Evolutionary conservation across 345 rosid species (phyloP), one percentile per base, ranked within the genome.

Genomic region (Gossypium rotundifolium): DNA sequence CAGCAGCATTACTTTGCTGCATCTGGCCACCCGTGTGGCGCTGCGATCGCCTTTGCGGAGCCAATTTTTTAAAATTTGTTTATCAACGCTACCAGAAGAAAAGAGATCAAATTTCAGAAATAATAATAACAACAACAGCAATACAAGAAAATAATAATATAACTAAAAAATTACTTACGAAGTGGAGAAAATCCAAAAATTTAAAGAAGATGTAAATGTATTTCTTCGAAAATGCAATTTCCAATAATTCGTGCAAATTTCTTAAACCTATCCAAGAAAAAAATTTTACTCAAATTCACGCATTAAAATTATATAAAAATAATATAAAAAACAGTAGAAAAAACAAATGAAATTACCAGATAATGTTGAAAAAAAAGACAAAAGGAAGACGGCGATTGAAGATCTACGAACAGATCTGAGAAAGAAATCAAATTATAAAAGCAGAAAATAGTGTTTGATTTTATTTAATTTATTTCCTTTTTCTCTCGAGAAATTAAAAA

Each of bases 1-100:
- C 90, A 71, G 97, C 97, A 80, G 91, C 91, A 83, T 86, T 90
- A 82, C 71, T 85, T 86, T 93, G 99, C 96, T 90, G 98, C 99
- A 93, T 85, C 87, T 93, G 98, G 93, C 99, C 98, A 74, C 97
- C 96, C 87, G 84, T 83, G 98, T 79, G 99, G 97, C 99, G 99
- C 93, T 95, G 99, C 71, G 97, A 93, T 81, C 99, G 93, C 86
- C 90, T 95, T 85, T 91, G 99, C 49, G 99, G 98, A 86, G 98
- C 99, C 98, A 96, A 96, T 85, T 96, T 89, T 33, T 81, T 83
- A 83, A 84, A 89, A 93, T 95, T 90, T 84, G 83, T 78, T 82
- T 29, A 79, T 66, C 87, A 77, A 84, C 83, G 76, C 89, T 88
- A 80, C 87, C 49, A 44, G 55, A 63, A 77, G 59, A 61, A 13